These are phyloP conservation scores for Pterulicium gracile DNA, from an alignment of 1,284 basidiomycete genomes.

Conservation along the genomic window DNA sequence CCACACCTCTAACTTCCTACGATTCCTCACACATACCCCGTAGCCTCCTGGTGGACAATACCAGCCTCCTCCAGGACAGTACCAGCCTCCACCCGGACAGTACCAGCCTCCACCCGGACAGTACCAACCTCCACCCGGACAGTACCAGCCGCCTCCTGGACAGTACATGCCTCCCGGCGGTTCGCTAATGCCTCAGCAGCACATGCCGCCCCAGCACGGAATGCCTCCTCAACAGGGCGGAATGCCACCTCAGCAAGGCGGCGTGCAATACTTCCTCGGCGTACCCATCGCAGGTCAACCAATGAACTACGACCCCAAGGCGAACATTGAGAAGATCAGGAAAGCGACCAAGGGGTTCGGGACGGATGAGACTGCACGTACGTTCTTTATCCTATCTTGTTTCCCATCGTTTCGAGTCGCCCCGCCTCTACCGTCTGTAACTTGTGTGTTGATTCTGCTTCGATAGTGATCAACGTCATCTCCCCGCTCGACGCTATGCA, in stretches of 20 bases:
- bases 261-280: not conserved
- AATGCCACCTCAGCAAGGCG: not conserved
- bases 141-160: not conserved
- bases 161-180: not conserved
- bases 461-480: slow-evolving; percentile 22
- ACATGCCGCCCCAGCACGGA: not conserved
- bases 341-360: slow-evolving; percentile 21
- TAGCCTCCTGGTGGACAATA: not conserved
- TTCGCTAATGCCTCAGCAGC: not conserved
- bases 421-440: not conserved
- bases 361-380: slow-evolving; percentile 16
- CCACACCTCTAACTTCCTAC: too few relatives aligned
- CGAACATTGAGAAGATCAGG: slow-evolving; percentile 18
- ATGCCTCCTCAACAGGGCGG: not conserved
- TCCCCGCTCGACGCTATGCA: slow-evolving; percentile 21
- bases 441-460: not conserved
- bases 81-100: not conserved
- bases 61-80: not conserved
- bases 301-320: slow-evolving; percentile 19
- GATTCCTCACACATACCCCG: too few relatives aligned
- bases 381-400: slow-evolving; percentile 7
- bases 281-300: not conserved
- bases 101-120: not conserved
- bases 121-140: not conserved
- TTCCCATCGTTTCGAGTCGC: not conserved